Conservation (phyloP, 176 grass and related monocot species). For the Neostapfia colusana region DNA sequence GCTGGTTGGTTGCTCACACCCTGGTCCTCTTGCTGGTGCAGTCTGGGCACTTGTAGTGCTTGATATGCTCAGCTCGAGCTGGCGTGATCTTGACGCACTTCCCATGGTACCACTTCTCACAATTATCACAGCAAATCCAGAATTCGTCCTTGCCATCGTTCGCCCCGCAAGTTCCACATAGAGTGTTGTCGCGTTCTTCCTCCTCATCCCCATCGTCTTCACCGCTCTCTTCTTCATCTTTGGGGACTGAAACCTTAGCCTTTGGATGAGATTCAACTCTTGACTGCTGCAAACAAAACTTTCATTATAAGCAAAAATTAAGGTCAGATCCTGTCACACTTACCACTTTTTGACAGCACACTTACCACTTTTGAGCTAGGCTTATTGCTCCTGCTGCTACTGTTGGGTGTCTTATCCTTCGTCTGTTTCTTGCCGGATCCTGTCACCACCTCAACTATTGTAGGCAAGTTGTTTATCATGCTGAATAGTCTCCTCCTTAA, state of each 20-base stretch:
- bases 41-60: slow-evolving; percentile 95
- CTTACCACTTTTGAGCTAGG: slow-evolving; percentile 70
- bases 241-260: slow-evolving; percentile 59
- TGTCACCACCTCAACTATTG: slow-evolving; percentile 92
- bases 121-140: slow-evolving; percentile 92
- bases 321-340: too few relatives aligned
- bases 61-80: slow-evolving; percentile 92
- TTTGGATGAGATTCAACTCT: slow-evolving; percentile 59
- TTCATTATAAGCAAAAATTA: background rate
- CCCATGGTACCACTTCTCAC: slow-evolving; percentile 92
- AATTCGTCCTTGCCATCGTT: slow-evolving; percentile 84
- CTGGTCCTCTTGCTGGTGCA: slow-evolving; percentile 79
- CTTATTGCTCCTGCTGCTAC: slow-evolving; percentile 85
- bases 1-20: slow-evolving; percentile 32
- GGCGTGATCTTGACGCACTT: slow-evolving; percentile 93
- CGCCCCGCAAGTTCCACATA: slow-evolving; percentile 76
- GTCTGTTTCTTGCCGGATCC: slow-evolving; percentile 66
- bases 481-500: slow-evolving; percentile 84
- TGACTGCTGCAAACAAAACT: slow-evolving; percentile 40
- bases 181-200: slow-evolving; percentile 82
- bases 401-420: slow-evolving; percentile 88
- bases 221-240: slow-evolving; percentile 72
- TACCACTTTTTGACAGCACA: too few relatives aligned
- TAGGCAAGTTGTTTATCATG: slow-evolving; percentile 94
- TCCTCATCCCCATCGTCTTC: slow-evolving; percentile 49